phyloP scores from a whole-genome alignment of 495 filamentous ascomycete species.

The Trichoderma reesei region DNA sequence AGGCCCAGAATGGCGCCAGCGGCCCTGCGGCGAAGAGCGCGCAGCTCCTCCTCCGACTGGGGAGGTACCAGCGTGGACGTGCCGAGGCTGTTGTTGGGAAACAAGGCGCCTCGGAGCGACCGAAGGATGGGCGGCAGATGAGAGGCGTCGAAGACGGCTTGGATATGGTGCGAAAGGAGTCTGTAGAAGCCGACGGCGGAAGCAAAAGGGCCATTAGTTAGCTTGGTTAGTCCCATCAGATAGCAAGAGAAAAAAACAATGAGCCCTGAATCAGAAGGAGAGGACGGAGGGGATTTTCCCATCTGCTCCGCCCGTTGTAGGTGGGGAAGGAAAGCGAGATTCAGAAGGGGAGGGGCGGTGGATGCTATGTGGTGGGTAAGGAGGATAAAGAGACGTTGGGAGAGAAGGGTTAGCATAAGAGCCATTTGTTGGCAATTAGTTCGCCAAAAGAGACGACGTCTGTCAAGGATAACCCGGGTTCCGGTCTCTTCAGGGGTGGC shows the following conservation, averaged over 20 bases:
- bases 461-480: background rate
- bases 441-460: background rate
- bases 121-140: conserved; percentile 66
- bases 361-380: background rate
- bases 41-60: conserved; percentile 35
- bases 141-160: conserved; percentile 53
- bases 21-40: conserved; percentile 39
- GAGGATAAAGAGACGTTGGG: background rate
- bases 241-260: background rate
- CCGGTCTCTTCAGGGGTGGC: background rate
- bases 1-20: conserved; percentile 42
- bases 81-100: conserved; percentile 63
- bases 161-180: conserved; percentile 63
- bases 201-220: conserved; percentile 1
- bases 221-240: conserved; percentile 1
- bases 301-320: background rate
- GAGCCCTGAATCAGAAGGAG: background rate
- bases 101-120: conserved; percentile 59
- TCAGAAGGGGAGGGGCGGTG: conserved; percentile 1
- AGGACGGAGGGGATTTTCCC: background rate
- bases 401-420: background rate
- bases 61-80: conserved; percentile 36
- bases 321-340: conserved; percentile 2
- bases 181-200: conserved; percentile 32
- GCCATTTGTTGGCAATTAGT: background rate